Base-by-base conservation (phyloP, 2,329 filamentous ascomycete species). In the Alternaria arborescens region DNA sequence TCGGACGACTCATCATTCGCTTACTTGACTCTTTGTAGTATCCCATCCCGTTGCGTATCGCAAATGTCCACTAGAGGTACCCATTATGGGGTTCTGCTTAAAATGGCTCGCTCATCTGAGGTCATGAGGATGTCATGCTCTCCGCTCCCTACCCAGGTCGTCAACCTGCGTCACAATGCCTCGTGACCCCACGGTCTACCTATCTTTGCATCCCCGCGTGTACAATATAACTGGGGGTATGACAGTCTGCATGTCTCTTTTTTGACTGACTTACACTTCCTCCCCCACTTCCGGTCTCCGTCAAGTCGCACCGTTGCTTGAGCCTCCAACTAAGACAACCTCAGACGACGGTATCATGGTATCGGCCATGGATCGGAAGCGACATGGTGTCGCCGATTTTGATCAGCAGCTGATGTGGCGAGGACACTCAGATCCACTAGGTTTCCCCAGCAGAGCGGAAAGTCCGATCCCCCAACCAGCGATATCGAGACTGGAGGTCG, bases 381-480 rank as follows among this genome's bases (percentile, higher is more conserved):
- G 28, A 11, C 22, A 40, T 14, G 53, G 22, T 8, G 24, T 30
- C 34, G 53, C 24, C 14, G 34, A 40, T 24, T 24, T 40, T 36
- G 43, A 55, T 50, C 20, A 48, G 26, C 44, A 41, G 14, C 12
- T 18, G 8, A 8, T 5, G 18, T n/a, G 34, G 30, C 30, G 8
- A 55, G 22, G n/a, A 26, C 30, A 51, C 34, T 55, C 61, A 34
- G 47, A 47, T 41, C 32, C 58, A 10, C 36, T 56, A 50, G 51
- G 18, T 34, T 55, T 16, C 48, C 8, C n/a, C 42, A 48, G 20
- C 22, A 32, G 20, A 10, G 12, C 38, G 16, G 36, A 46, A 14
- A 46, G 38, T 6, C 30, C 43, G 16, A 28, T 22, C 24, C 16
- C 16, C 32, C 14, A 10, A 22, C 41, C 46, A 8, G 6, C 40